phyloP scores from a whole-genome alignment of 2,329 filamentous ascomycete genomes.

The Aspergillus chevalieri region DNA sequence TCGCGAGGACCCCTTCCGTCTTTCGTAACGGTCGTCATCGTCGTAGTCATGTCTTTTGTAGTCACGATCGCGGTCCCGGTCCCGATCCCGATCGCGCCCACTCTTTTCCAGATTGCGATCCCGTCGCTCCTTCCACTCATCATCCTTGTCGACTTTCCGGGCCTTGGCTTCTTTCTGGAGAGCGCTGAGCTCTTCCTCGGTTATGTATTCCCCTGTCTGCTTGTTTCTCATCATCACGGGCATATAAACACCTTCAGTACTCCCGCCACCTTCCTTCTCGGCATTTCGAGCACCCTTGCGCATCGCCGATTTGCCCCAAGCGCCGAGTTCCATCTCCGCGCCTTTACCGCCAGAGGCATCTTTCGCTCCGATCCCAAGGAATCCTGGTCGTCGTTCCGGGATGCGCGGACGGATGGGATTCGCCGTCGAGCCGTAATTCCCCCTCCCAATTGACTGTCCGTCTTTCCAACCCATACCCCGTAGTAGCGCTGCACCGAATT shows the following conservation, averaged over 20 bases:
- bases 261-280: conserved; percentile 38
- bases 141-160: conserved; percentile 36
- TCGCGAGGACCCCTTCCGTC: conserved; percentile 33
- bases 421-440: conserved; percentile 42
- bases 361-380: conserved; percentile 85
- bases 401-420: conserved; percentile 56
- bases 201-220: conserved; percentile 56
- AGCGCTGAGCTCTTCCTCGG: conserved; percentile 55
- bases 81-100: conserved; percentile 30
- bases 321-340: conserved; percentile 65
- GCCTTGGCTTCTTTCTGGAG: conserved; percentile 45
- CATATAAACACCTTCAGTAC: conserved; percentile 49
- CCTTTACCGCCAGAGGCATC: conserved; percentile 54
- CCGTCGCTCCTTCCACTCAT: conserved; percentile 41
- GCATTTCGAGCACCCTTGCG: conserved; percentile 52
- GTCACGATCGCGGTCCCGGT: conserved; percentile 20
- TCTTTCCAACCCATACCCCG: conserved; percentile 94
- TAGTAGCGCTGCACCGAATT: conserved; percentile 85
- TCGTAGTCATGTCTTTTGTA: conserved; percentile 30
- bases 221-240: conserved; percentile 58
- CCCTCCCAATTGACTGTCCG: conserved; percentile 52
- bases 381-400: conserved; percentile 66
- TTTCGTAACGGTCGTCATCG: conserved; percentile 27
- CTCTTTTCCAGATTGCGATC: conserved; percentile 39
- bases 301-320: conserved; percentile 64